phyloP scores from a whole-genome alignment of 176 grass and related monocot species.

The Paspalum vaginatum region DNA sequence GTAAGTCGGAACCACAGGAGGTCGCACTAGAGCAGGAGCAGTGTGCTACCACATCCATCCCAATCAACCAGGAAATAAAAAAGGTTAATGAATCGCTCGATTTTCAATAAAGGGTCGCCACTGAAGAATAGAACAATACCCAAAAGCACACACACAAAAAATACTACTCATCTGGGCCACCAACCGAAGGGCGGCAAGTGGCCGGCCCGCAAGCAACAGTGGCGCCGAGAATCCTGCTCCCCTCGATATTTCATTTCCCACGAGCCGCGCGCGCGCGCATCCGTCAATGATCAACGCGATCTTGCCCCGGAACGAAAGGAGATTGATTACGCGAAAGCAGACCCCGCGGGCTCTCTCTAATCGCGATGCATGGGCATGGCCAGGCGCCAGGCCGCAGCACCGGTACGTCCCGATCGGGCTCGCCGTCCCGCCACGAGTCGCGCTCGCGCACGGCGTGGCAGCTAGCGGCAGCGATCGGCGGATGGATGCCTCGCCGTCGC shows the following conservation, averaged over 20 bases:
- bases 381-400: too few relatives aligned
- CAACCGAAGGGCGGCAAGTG: slow-evolving; percentile 33
- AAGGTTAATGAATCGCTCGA: too few relatives aligned
- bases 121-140: not conserved
- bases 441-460: not conserved
- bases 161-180: not conserved
- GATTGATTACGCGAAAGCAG: not conserved
- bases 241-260: not conserved
- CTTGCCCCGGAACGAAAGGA: not conserved
- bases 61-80: too few relatives aligned
- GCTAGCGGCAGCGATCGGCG: not conserved
- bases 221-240: too few relatives aligned
- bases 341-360: not conserved
- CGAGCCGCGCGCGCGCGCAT: too few relatives aligned
- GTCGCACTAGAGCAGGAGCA: too few relatives aligned
- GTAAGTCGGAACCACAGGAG: too few relatives aligned
- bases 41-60: too few relatives aligned
- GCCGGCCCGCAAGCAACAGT: not conserved
- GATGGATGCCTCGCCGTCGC: not conserved
- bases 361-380: not conserved
- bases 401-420: not conserved
- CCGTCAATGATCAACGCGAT: not conserved
- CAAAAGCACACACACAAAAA: not conserved
- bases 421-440: not conserved
- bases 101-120: not conserved